Percentiles rank a stretch among this genome's conserved stretches.
phyloP scores from a whole-genome alignment of 441 rosid genomes.

The Gossypium trilobum region DNA sequence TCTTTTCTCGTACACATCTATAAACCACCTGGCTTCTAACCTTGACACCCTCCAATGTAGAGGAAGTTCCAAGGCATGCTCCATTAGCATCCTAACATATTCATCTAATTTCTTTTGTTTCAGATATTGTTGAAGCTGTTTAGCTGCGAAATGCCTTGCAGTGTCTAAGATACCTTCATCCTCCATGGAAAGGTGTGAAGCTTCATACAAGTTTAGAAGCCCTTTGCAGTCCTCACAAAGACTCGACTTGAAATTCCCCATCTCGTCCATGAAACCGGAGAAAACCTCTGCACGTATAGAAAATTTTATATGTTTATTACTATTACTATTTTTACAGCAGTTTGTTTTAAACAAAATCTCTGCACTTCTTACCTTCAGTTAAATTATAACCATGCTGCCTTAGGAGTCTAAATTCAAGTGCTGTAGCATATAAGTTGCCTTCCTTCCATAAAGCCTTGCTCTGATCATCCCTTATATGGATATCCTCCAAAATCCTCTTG shows the following conservation, averaged over 20 bases:
- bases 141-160: constrained; percentile 22
- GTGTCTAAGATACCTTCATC: constrained; percentile 20
- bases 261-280: constrained; percentile 6
- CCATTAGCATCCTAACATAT: background rate
- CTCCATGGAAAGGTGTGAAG: constrained; percentile 21
- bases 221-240: background rate
- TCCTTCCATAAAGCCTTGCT: background rate
- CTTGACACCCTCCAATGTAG: background rate
- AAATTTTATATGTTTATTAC: too few relatives aligned
- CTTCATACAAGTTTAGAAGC: constrained; percentile 28
- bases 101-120: background rate
- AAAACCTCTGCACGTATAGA: background rate
- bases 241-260: background rate
- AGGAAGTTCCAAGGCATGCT: too few relatives aligned
- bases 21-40: constrained; percentile 28
- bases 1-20: constrained; percentile 18
- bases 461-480: background rate
- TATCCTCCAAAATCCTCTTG: background rate
- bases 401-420: background rate
- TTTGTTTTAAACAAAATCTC: too few relatives aligned
- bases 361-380: background rate
- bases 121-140: background rate
- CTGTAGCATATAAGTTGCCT: background rate
- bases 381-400: background rate
- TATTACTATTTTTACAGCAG: too few relatives aligned